phyloP scores from a whole-genome alignment of 306 rosid genomes.

The Dicorynia guianensis region DNA sequence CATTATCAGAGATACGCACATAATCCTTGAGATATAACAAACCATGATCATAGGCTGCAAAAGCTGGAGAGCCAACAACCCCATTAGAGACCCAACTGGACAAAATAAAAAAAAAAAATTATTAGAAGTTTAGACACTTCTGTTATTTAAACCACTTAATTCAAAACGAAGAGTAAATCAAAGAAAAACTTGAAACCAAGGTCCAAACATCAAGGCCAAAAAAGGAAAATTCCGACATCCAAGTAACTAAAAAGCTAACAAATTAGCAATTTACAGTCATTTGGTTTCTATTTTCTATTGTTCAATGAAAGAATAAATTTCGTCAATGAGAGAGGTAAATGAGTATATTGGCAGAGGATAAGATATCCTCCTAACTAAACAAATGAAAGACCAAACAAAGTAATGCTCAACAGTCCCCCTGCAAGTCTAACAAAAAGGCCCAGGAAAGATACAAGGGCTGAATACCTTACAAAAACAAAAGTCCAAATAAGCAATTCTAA shows the following conservation, averaged over 20 bases:
- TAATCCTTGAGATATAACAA: conserved; percentile 39
- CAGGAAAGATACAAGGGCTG: neutral
- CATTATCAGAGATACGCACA: conserved; percentile 11
- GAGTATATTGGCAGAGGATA: neutral
- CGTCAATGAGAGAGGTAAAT: neutral
- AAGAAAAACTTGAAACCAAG: neutral
- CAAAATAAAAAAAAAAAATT: neutral
- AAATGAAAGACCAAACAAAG: neutral
- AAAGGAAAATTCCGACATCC: neutral
- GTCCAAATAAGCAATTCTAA: too few species aligned
- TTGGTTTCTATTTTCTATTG: neutral
- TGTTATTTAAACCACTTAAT: conserved; percentile 9
- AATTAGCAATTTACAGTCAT: neutral
- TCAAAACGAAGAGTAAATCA: neutral
- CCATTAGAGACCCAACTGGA: conserved; percentile 98
- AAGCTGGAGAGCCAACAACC: conserved; percentile 96
- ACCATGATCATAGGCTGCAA: conserved; percentile 99
- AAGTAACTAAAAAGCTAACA: conserved; percentile 20
- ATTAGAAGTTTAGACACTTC: conserved; percentile 5
- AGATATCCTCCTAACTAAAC: neutral
- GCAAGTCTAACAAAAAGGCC: neutral
- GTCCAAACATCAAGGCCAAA: neutral
- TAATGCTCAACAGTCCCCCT: neutral
- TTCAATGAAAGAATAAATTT: neutral
- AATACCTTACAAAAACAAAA: too few species aligned